These are phyloP conservation scores for Oryza nivara DNA, from an alignment of 176 grass and related monocot genomes.

Conservation along the genomic window DNA sequence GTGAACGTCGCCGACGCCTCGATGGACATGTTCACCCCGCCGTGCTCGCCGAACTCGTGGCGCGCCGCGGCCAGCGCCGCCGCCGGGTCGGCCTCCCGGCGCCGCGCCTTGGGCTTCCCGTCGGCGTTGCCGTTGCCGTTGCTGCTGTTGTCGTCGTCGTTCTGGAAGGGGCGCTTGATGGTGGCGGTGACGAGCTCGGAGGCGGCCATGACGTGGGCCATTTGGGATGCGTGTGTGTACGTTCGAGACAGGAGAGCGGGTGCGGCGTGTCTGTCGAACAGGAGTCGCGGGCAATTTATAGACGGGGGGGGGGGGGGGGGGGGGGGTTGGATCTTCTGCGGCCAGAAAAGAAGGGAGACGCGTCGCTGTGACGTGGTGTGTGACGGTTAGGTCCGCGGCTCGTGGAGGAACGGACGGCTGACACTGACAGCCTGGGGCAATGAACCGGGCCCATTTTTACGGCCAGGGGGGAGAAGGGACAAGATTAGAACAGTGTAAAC, in stretches of 20 bases:
- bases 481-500: not conserved
- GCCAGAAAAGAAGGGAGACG: not conserved
- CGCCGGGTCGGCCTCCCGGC: conserved; percentile 64
- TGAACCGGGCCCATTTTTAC: conserved; percentile 47
- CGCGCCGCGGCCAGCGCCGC: conserved; percentile 75
- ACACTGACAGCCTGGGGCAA: conserved; percentile 16
- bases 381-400: not conserved
- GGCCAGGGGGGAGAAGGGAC: conserved; percentile 36
- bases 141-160: conserved; percentile 8
- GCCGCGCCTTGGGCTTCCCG: conserved; percentile 34
- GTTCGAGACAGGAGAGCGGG: conserved; percentile 15
- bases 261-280: conserved; percentile 12
- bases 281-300: conserved; percentile 40
- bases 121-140: conserved; percentile 38
- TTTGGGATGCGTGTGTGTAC: conserved; percentile 17
- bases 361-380: not conserved
- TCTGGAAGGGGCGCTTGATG: conserved; percentile 52
- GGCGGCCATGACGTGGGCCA: conserved; percentile 48
- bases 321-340: conserved; percentile 18
- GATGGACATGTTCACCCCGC: conserved; percentile 99
- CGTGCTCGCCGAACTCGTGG: conserved; percentile 97
- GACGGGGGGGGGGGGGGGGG: not conserved
- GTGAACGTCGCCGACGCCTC: conserved; percentile 99
- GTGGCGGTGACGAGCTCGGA: conserved; percentile 41
- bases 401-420: conserved; percentile 17